phyloP scores from a whole-genome alignment of 108 stramenopile species.

The Ochromonas danica region DNA sequence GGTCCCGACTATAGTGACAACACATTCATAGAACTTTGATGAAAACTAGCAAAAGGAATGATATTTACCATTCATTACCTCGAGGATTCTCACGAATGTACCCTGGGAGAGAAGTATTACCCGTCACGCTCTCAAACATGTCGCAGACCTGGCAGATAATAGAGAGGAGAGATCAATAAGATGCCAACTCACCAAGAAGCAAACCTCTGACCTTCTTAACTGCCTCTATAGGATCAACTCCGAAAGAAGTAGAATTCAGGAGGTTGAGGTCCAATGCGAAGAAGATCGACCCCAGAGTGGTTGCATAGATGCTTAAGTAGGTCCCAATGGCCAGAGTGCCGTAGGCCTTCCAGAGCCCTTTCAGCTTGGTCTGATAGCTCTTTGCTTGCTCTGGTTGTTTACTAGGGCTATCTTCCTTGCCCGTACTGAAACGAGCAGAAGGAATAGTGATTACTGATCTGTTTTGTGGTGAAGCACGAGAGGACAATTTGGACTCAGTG shows the following conservation, averaged over 20 bases:
- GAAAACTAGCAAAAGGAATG: conserved; percentile 61
- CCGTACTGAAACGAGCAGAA: no score
- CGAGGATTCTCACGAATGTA: conserved; percentile 36
- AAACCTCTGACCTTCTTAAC: conserved; percentile 42
- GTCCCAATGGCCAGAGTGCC: conserved; percentile 50
- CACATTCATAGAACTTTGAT: conserved; percentile 62
- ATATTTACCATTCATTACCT: conserved; percentile 44
- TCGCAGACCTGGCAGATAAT: conserved; percentile 42
- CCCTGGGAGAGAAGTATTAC: conserved; percentile 21
- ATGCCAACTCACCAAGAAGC: not conserved
- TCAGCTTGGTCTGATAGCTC: no score
- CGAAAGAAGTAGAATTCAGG: conserved; percentile 37
- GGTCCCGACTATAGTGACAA: conserved; percentile 73
- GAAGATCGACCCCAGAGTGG: conserved; percentile 45
- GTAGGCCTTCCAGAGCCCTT: conserved; percentile 47
- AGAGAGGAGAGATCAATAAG: not conserved
- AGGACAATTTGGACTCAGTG: no score
- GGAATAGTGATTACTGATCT: no score
- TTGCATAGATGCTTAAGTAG: conserved; percentile 53
- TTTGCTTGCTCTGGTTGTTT: conserved; percentile 3
- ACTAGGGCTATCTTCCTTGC: no score
- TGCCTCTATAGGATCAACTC: conserved; percentile 29
- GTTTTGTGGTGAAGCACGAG: no score
- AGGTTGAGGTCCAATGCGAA: conserved; percentile 53
- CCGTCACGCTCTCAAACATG: conserved; percentile 41